phyloP scores from a whole-genome alignment of 805 yeast species.

The Cyberlindnera amylophila region DNA sequence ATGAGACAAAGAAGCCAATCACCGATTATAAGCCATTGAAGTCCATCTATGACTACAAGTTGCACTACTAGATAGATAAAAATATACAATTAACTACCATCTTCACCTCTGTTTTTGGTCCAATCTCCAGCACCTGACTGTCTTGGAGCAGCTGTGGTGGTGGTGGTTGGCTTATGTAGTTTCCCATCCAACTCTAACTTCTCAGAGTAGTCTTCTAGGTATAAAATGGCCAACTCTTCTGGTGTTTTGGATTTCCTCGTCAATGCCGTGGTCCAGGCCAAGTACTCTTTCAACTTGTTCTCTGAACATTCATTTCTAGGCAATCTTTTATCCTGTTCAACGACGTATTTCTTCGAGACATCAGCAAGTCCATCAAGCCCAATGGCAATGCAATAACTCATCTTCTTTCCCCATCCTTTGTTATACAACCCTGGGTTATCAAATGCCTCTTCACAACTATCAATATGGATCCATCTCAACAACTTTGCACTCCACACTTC shows the following conservation, averaged over 20 bases:
- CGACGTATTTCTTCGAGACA: slow-evolving; percentile 66
- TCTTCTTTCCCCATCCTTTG: slow-evolving; percentile 87
- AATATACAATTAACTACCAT: slow-evolving; percentile 36
- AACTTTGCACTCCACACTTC: slow-evolving; percentile 67
- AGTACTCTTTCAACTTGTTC: slow-evolving; percentile 31
- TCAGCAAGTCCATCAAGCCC: slow-evolving; percentile 61
- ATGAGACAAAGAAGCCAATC: slow-evolving; percentile 16
- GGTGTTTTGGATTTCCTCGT: slow-evolving; percentile 30
- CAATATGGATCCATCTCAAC: slow-evolving; percentile 82
- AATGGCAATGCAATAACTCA: slow-evolving; percentile 83
- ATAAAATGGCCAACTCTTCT: slow-evolving; percentile 35
- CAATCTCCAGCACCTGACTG: slow-evolving; percentile 76
- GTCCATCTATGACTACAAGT: slow-evolving; percentile 18
- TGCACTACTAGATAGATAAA: slow-evolving; percentile 9
- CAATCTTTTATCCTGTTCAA: slow-evolving; percentile 35
- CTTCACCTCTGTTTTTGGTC: slow-evolving; percentile 79
- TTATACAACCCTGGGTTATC: slow-evolving; percentile 78
- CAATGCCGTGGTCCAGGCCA: slow-evolving; percentile 35
- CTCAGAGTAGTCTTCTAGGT: slow-evolving; percentile 36
- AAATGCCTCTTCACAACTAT: slow-evolving; percentile 81
- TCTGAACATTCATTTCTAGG: slow-evolving; percentile 47
- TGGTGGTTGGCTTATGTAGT: not conserved
- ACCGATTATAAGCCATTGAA: slow-evolving; percentile 17
- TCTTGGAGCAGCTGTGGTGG: slow-evolving; percentile 37
- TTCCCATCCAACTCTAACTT: slow-evolving; percentile 27